Conservation (phyloP, 2,329 filamentous ascomycete genomes). For the Capronia coronata region DNA sequence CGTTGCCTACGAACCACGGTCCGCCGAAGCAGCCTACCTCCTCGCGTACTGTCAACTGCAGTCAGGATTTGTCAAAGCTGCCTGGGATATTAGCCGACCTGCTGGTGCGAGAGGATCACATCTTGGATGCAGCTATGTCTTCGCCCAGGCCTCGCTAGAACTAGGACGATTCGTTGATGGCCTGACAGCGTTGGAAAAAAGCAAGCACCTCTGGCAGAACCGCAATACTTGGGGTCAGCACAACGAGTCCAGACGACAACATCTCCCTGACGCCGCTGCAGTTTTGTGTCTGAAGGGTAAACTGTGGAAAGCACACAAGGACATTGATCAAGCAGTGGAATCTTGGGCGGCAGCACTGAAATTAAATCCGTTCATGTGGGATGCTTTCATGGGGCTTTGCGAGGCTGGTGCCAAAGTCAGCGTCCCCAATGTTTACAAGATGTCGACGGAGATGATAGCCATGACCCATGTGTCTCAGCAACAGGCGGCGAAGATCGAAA, state of each 20-base stretch:
- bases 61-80: constrained; percentile 73
- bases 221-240: constrained; percentile 77
- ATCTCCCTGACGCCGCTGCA: constrained; percentile 74
- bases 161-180: constrained; percentile 76
- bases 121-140: constrained; percentile 82
- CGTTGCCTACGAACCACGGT: constrained; percentile 73
- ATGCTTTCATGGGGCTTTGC: constrained; percentile 83
- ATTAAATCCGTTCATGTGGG: constrained; percentile 94
- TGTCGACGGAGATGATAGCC: constrained; percentile 57
- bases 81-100: constrained; percentile 73
- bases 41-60: constrained; percentile 78
- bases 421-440: constrained; percentile 78
- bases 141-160: constrained; percentile 78
- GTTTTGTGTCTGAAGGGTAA: constrained; percentile 81
- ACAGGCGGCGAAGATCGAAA: constrained; percentile 28
- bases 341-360: constrained; percentile 86
- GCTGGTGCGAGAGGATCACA: constrained; percentile 65
- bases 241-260: constrained; percentile 65
- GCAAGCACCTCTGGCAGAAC: constrained; percentile 65
- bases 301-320: constrained; percentile 71
- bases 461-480: constrained; percentile 34
- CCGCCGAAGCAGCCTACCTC: constrained; percentile 73
- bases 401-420: constrained; percentile 68
- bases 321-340: constrained; percentile 74
- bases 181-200: constrained; percentile 74